A percentile compares a stretch with the other conserved stretches of the same genome.
phyloP scores from a whole-genome alignment of 2,329 filamentous ascomycete species.

The Intubia oerlemansii region DNA sequence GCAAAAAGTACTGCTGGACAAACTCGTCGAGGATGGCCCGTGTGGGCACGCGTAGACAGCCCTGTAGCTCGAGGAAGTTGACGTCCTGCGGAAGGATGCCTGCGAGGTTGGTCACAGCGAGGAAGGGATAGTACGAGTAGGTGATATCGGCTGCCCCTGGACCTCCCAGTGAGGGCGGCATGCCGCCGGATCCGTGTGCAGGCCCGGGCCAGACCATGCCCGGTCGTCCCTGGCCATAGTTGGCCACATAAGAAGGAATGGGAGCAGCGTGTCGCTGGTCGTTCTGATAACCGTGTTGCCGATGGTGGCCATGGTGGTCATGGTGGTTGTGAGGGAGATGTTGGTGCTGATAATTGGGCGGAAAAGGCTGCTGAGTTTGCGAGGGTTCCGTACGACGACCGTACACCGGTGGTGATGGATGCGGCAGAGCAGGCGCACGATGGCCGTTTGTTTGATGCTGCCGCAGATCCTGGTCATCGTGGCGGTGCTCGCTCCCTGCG shows the following conservation, averaged over 20 bases:
- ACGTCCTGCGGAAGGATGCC: conserved; percentile 23
- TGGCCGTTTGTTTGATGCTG: no score
- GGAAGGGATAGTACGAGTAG: conserved; percentile 22
- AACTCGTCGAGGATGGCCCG: conserved; percentile 22
- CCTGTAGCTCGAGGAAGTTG: conserved; percentile 23
- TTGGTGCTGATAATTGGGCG: no score
- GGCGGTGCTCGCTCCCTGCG: no score
- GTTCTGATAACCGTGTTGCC: neutral
- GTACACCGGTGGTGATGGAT: no score
- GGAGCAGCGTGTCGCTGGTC: no score
- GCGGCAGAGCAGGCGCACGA: no score
- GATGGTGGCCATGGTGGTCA: neutral
- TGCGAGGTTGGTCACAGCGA: conserved; percentile 16
- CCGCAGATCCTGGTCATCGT: no score
- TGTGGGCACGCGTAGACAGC: conserved; percentile 22
- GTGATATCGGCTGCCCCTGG: conserved; percentile 8
- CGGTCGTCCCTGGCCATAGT: neutral
- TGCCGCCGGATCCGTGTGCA: conserved; percentile 2
- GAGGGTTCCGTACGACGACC: no score
- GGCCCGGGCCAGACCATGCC: conserved; percentile 1
- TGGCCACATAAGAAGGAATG: neutral
- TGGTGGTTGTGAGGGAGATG: neutral
- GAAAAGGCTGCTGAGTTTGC: no score
- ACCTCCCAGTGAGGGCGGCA: no score
- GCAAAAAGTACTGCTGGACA: conserved; percentile 24